Base-by-base conservation (phyloP, 495 filamentous ascomycete genomes). In the Staphylotrichum tortipilum region DNA sequence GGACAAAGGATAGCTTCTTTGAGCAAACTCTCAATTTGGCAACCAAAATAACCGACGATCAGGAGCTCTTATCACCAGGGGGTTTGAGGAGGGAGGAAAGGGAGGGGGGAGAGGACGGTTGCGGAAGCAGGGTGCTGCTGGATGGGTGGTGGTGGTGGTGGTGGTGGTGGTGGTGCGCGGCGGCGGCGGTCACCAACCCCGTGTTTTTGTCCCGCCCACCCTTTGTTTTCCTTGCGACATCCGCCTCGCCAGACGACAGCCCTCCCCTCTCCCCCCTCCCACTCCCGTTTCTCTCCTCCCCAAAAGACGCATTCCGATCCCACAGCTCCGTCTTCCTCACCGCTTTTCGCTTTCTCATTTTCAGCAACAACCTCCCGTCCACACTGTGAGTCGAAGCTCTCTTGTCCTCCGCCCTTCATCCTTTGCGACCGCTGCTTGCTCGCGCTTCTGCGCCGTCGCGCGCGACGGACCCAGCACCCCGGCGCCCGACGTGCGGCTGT, bases 101-200 rank as follows among this genome's bases (percentile, higher is more conserved):
- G n/a, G n/a, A n/a, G n/a, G n/a, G n/a, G n/a, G n/a, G 35, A 11
- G 3, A n/a, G 38, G 37, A 18, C 14, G 24, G 34, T 44, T 15
- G 47, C 21, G 31, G 47, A 18, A 14, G 26, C 6, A 28, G 15
- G 31, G 17, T 15, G n/a, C n/a, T n/a, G n/a, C n/a, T n/a, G n/a
- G n/a, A n/a, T n/a, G n/a, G n/a, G n/a, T n/a, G n/a, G n/a, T n/a
- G n/a, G n/a, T 35, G 29, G 4, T 26, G 38, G 48, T 43, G 39
- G 38, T 37, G 48, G n/a, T n/a, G 48, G 15, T 7, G 47, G 28
- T 28, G 35, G 37, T 53, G 44, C 41, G 26, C 47, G 37, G n/a
- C n/a, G n/a, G n/a, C n/a, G n/a, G n/a, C n/a, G n/a, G n/a, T n/a
- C 47, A 33, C 49, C 49, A 52, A 49, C 53, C 53, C 49, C 53